These are phyloP conservation scores for Rhamnella rubrinervis DNA, from an alignment of 331 rosid species.

Conservation along the genomic window DNA sequence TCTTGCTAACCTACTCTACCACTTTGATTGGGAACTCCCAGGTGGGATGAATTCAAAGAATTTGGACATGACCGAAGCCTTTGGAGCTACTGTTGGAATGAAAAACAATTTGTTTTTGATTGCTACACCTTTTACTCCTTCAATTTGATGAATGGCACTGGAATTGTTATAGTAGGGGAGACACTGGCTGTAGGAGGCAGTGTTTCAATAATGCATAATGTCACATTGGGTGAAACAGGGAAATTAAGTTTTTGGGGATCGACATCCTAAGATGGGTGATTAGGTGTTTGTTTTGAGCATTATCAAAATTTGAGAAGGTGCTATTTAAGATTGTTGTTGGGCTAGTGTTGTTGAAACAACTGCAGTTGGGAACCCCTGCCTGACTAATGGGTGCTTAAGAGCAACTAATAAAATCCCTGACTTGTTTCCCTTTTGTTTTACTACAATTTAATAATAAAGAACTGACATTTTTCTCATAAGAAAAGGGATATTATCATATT, in stretches of 20 bases:
- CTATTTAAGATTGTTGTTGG: too few relatives aligned
- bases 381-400: too few relatives aligned
- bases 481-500: too few relatives aligned
- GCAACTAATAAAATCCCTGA: too few relatives aligned
- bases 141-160: neutral
- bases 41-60: neutral
- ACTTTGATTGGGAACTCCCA: conserved; percentile 9
- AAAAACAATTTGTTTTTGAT: neutral
- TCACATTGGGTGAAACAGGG: conserved; percentile 6
- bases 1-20: neutral
- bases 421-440: too few relatives aligned
- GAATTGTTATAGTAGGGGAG: conserved; percentile 10
- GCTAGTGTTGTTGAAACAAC: too few relatives aligned
- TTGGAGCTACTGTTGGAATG: neutral
- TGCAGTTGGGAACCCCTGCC: too few relatives aligned
- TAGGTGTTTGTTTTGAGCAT: conserved; percentile 16
- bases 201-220: conserved; percentile 15
- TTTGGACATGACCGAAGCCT: conserved; percentile 5
- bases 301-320: conserved; percentile 1
- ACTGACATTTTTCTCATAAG: too few relatives aligned
- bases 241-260: conserved; percentile 12
- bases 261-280: conserved; percentile 30
- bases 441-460: too few relatives aligned
- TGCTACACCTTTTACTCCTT: neutral
- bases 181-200: conserved; percentile 2